A percentile compares a stretch with the other conserved stretches of the same genome.
Evolutionary conservation across 495 filamentous ascomycete species (phyloP).

Genomic region (Xylaria acuta): DNA sequence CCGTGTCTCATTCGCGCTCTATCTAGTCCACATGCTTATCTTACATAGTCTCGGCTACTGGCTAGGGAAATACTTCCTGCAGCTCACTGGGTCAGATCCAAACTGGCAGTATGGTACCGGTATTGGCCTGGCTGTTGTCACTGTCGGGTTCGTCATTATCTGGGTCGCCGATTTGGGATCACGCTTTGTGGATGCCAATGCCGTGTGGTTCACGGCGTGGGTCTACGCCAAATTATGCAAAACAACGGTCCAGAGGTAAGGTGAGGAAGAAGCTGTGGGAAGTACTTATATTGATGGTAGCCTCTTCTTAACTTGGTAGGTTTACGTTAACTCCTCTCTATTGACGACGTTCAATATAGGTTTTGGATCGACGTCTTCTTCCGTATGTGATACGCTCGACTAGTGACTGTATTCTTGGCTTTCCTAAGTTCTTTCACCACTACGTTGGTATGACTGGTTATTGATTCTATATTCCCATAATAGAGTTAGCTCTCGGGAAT

Average conservation of each 20-base stretch:
- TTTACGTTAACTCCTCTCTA: too few species aligned
- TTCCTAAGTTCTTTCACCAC: not conserved
- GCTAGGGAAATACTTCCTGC: conserved; percentile 26
- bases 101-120: conserved; percentile 21
- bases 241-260: not conserved
- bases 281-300: not conserved
- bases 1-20: conserved; percentile 68
- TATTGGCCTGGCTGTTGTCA: conserved; percentile 14
- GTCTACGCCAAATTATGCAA: conserved; percentile 18
- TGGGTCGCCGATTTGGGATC: conserved; percentile 26
- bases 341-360: not conserved
- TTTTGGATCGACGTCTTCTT: not conserved
- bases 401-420: not conserved
- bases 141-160: conserved; percentile 16
- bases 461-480: not conserved
- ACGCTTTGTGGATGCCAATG: conserved; percentile 26
- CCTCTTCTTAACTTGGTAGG: not conserved
- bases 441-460: not conserved
- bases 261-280: too few species aligned
- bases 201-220: conserved; percentile 25
- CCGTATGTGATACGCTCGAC: too few species aligned
- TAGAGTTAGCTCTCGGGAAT: not conserved
- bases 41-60: conserved; percentile 51
- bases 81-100: conserved; percentile 12
- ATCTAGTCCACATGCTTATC: conserved; percentile 69